Conservation (phyloP, 192 early-diverging fungal genomes). For the Rhizophlyctis rosea region DNA sequence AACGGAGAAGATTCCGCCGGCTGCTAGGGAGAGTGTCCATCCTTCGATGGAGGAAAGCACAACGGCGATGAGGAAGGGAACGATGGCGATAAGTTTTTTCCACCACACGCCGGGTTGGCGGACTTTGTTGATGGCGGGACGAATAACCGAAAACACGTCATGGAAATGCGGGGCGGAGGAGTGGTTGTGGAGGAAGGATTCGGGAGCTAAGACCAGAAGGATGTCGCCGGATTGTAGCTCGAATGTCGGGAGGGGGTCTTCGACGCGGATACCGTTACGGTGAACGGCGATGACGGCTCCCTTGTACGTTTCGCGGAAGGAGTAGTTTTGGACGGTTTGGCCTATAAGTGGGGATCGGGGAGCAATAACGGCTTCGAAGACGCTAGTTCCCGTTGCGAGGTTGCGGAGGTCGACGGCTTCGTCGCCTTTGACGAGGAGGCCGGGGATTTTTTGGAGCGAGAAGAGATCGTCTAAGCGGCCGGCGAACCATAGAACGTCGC, state of each 20-base stretch:
- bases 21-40: background rate
- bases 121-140: too few species aligned
- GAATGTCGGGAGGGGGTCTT: background rate
- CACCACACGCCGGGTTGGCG: too few species aligned
- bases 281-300: slow-evolving; percentile 19
- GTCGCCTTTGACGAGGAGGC: slow-evolving; percentile 6
- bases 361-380: slow-evolving; percentile 10
- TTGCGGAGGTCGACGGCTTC: slow-evolving; percentile 2
- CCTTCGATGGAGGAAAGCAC: slow-evolving; percentile 6
- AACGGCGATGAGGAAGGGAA: slow-evolving; percentile 12
- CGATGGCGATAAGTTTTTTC: too few species aligned
- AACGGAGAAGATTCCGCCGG: background rate
- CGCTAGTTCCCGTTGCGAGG: slow-evolving; percentile 1
- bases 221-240: slow-evolving; percentile 5
- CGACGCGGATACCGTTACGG: slow-evolving; percentile 13
- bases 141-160: slow-evolving; percentile 8
- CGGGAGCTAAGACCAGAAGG: slow-evolving; percentile 3
- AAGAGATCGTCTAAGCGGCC: background rate
- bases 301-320: slow-evolving; percentile 7
- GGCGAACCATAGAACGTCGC: slow-evolving; percentile 15
- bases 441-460: slow-evolving; percentile 3
- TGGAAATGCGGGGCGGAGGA: slow-evolving; percentile 1
- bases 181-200: slow-evolving; percentile 12
- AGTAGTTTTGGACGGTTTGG: background rate
- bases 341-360: slow-evolving; percentile 2